Evolutionary conservation across 129 eudicot species (phyloP).

Genomic region (Tagetes erecta): DNA sequence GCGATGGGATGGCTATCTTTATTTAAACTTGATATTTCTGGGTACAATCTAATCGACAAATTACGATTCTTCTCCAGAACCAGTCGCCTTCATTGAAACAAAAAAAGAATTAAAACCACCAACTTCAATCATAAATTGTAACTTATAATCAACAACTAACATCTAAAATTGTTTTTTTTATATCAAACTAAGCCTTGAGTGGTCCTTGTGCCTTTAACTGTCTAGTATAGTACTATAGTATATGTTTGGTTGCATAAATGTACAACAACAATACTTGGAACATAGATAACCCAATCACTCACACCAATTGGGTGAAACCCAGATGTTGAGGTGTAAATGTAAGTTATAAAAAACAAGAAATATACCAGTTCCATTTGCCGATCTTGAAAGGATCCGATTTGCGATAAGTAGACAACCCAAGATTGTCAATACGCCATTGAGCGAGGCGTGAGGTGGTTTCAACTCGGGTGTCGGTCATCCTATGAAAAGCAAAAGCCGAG

Average conservation of each 20-base stretch:
- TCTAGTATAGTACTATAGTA: too few relatives aligned
- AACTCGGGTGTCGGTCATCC: constrained; percentile 66
- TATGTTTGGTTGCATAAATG: neutral
- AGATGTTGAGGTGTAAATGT: too few relatives aligned
- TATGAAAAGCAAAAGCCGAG: constrained; percentile 48
- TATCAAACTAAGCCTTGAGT: neutral
- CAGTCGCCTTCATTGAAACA: constrained; percentile 65
- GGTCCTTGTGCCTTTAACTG: too few relatives aligned
- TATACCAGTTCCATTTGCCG: constrained; percentile 91
- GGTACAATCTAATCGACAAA: constrained; percentile 67
- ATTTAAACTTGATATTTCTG: constrained; percentile 66
- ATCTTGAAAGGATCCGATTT: constrained; percentile 97
- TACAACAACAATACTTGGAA: neutral
- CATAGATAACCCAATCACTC: neutral
- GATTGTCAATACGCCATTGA: constrained; percentile 89
- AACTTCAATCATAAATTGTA: neutral
- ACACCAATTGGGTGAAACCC: too few relatives aligned
- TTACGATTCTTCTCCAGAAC: constrained; percentile 76
- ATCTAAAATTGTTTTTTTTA: neutral
- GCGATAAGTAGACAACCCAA: constrained; percentile 75
- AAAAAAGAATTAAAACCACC: neutral
- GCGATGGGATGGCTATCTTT: constrained; percentile 88
- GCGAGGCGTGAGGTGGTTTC: constrained; percentile 94
- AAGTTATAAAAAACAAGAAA: neutral
- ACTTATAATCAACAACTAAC: neutral